Conservation (phyloP, 2,329 filamentous ascomycete species). For the Lecanicillium sp. region DNA sequence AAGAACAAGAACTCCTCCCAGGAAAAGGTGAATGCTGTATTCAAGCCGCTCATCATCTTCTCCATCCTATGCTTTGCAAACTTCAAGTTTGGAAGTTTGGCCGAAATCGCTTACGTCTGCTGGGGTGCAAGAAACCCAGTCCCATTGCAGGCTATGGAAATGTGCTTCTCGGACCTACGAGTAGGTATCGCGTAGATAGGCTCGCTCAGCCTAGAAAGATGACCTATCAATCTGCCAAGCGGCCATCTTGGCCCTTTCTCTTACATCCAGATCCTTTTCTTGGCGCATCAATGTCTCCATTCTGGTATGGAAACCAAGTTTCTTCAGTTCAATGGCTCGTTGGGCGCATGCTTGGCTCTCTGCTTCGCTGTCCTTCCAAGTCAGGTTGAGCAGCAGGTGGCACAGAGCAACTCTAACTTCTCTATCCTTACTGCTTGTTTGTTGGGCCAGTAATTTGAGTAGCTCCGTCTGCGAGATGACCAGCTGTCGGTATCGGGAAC, state of each 20-base stretch:
- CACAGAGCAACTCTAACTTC: constrained; percentile 73
- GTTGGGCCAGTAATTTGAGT: constrained; percentile 62
- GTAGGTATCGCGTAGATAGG: too few species aligned
- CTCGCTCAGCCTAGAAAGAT: constrained; percentile 13
- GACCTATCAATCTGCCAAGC: constrained; percentile 59
- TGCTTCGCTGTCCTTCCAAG: constrained; percentile 67
- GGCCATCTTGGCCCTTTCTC: constrained; percentile 76
- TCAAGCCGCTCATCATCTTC: too few species aligned
- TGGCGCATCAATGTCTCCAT: constrained; percentile 52
- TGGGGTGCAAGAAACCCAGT: too few species aligned
- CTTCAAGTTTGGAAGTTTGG: too few species aligned
- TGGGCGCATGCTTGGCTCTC: constrained; percentile 59
- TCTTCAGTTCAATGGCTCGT: constrained; percentile 61
- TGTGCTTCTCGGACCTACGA: too few species aligned
- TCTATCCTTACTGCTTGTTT: constrained; percentile 65
- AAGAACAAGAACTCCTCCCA: too few species aligned
- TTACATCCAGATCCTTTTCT: constrained; percentile 73
- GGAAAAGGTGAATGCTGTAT: too few species aligned
- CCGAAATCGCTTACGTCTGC: too few species aligned
- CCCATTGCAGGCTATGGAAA: too few species aligned
- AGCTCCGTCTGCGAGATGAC: constrained; percentile 71
- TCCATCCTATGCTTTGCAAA: too few species aligned
- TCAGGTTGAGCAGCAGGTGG: constrained; percentile 79
- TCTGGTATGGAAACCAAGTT: constrained; percentile 62
- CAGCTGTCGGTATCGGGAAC: constrained; percentile 68